A percentile compares a stretch with the other conserved stretches of the same genome.
Conservation (phyloP, 2,329 filamentous ascomycete genomes). For the Pseudogymnoascus sp. region DNA sequence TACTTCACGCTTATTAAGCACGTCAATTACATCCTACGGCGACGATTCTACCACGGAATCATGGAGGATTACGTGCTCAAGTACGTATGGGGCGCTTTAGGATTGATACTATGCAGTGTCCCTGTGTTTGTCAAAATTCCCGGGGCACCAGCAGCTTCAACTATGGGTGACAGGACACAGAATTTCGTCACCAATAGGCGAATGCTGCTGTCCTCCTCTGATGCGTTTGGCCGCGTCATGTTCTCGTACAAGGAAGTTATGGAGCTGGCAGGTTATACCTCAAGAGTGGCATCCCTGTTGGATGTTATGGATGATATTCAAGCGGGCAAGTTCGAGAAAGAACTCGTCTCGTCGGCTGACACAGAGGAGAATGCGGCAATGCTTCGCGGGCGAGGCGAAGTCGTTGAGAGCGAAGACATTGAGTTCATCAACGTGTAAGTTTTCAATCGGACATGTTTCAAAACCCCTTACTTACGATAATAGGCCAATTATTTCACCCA, state of each 20-base stretch:
- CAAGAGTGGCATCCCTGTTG: conserved; percentile 79
- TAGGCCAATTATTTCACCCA: conserved; percentile 87
- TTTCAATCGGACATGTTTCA: not conserved
- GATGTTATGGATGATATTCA: conserved; percentile 94
- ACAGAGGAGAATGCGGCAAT: conserved; percentile 78
- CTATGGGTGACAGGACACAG: conserved; percentile 65
- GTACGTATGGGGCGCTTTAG: conserved; percentile 96
- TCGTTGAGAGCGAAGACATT: conserved; percentile 77
- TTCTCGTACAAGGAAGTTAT: conserved; percentile 97
- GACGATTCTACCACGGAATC: conserved; percentile 93
- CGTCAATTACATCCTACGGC: conserved; percentile 85
- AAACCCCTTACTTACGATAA: conserved; percentile 17
- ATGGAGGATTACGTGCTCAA: conserved; percentile 99
- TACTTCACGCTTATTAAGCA: conserved; percentile 99
- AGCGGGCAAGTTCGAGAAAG: conserved; percentile 89
- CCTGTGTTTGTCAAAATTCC: conserved; percentile 95
- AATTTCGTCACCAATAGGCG: conserved; percentile 90
- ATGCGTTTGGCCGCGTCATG: conserved; percentile 93
- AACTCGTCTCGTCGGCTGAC: conserved; percentile 81
- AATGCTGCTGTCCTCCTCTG: conserved; percentile 86
- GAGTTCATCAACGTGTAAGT: conserved; percentile 73
- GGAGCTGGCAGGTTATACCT: conserved; percentile 91
- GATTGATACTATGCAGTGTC: conserved; percentile 84
- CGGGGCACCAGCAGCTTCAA: conserved; percentile 47
- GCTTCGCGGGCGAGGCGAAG: conserved; percentile 71